Evolutionary conservation across 1,284 basidiomycete species (phyloP), one percentile per base, ranked within the genome.

Genomic region (Austroboletus rostrupii): DNA sequence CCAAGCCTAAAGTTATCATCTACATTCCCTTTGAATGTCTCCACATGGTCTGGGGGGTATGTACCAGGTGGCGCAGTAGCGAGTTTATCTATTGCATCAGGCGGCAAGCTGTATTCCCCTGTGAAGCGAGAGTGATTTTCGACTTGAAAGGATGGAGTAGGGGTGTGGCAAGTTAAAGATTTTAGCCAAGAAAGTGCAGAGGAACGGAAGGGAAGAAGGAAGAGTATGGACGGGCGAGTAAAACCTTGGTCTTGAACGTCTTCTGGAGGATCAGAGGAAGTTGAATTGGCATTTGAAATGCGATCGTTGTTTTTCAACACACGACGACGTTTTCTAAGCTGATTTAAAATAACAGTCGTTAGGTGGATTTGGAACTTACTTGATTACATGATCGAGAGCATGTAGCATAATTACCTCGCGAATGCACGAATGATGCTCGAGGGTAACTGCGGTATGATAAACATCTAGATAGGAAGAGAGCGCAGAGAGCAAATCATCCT

Each of bases 161-260:
- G 85, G 17, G 80, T 90, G 61, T 85, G 88, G 33, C 77, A 72
- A 3, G 82, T 83, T 41, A 90, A 67, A 12, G 84, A 84, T 47
- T 75, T 75, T 57, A 85, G 72, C 91, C 88, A 98, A 47, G 81
- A 77, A 7, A 91, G 74, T 0, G 92, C 96, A 36, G 85, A 85
- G 35, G 92, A 92, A 45, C 97, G 92, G 73, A 97, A 92, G 0
- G 97, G 97, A 3, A 93, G 78, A 44, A 99, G 82, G 51, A 99
- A 73, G 46, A 99, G 87, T 12, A 97, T 78, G 37, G 96, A 96
- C 19, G 97, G 96, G 9, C 97, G 87, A 2, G 95, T 97, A 71
- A 98, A 99, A 20, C 96, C 95, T 77, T 98, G 96, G 66, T 99
- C 96, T 68, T 92, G 89, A 8, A 92, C 80, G 54, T 92, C 88